Percentiles rank a stretch among this genome's conserved stretches.
Evolutionary conservation across 2,329 filamentous ascomycete genomes (phyloP).

Genomic region (Aspergillus sp.): DNA sequence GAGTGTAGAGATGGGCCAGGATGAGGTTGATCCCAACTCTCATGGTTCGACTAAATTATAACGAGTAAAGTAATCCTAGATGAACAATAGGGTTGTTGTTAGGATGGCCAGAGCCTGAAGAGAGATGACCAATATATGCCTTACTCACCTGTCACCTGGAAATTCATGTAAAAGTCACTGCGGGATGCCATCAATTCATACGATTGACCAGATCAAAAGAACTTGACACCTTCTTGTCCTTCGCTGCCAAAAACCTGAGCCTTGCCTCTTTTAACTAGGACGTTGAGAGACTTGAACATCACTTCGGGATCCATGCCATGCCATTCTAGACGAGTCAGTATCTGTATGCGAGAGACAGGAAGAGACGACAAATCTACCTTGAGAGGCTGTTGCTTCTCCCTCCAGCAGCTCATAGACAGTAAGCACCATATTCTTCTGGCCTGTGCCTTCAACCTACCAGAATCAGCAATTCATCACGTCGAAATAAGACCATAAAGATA

Average conservation of each 20-base stretch:
- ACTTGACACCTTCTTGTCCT: constrained; percentile 89
- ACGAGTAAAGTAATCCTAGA: too few species aligned
- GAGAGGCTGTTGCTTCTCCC: constrained; percentile 71
- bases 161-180: neutral
- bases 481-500: constrained; percentile 18
- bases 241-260: constrained; percentile 90
- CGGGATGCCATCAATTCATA: neutral
- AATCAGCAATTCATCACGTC: constrained; percentile 1
- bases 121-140: too few species aligned
- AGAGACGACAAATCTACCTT: constrained; percentile 47
- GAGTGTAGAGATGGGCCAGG: too few species aligned
- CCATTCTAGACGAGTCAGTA: constrained; percentile 56
- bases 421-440: constrained; percentile 80
- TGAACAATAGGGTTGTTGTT: too few species aligned
- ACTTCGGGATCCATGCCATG: constrained; percentile 82
- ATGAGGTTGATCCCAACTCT: too few species aligned
- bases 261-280: constrained; percentile 84
- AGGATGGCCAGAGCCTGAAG: too few species aligned
- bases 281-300: constrained; percentile 70
- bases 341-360: neutral
- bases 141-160: neutral
- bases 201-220: constrained; percentile 61
- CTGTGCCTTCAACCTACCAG: constrained; percentile 66
- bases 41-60: too few species aligned
- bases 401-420: constrained; percentile 89